Conservation (phyloP, 1,284 basidiomycete species). For the Wallemia hederae region DNA sequence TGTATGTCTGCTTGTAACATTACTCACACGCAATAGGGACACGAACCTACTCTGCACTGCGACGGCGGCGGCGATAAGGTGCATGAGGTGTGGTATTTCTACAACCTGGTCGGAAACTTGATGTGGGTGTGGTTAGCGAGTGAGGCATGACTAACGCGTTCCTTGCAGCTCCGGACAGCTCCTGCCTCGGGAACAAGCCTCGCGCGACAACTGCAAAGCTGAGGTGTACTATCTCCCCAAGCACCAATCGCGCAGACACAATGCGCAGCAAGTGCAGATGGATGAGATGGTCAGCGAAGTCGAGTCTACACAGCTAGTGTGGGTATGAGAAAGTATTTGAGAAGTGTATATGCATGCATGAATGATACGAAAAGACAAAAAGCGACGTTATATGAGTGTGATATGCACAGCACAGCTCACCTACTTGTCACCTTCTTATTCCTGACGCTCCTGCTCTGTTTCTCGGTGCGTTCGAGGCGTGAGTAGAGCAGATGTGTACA, state of each 20-base stretch:
- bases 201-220: not conserved
- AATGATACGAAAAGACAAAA: not conserved
- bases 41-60: not conserved
- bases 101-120: not conserved
- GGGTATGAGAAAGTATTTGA: too few relatives aligned
- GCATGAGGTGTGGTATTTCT: not conserved
- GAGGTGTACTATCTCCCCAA: not conserved
- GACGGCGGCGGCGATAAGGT: not conserved
- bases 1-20: not conserved
- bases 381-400: not conserved
- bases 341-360: not conserved
- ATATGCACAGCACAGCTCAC: not conserved
- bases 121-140: not conserved
- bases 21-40: not conserved
- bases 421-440: not conserved
- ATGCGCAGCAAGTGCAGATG: too few relatives aligned
- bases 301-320: too few relatives aligned
- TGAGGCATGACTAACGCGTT: not conserved
- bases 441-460: not conserved
- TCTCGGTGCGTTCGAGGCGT: not conserved
- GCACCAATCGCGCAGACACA: not conserved
- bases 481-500: not conserved
- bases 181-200: not conserved
- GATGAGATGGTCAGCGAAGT: too few relatives aligned
- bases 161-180: not conserved